These are phyloP conservation scores for Teunomyces pallodes DNA, from an alignment of 805 yeast species.

Conservation along the genomic window DNA sequence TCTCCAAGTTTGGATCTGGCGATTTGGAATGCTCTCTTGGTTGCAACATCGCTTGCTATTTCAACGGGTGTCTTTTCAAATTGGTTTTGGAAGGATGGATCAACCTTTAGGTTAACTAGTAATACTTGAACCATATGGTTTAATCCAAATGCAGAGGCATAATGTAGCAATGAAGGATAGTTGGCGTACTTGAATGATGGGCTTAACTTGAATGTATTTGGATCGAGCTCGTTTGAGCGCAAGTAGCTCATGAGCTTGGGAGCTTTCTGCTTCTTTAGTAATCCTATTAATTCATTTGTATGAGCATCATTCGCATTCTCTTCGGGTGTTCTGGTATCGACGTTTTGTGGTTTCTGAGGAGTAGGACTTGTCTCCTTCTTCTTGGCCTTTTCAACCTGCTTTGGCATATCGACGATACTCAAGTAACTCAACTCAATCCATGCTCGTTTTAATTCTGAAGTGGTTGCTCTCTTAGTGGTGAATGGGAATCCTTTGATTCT, in stretches of 20 bases:
- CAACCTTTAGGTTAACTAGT: conserved; percentile 62
- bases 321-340: conserved; percentile 24
- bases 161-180: conserved; percentile 77
- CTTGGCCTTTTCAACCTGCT: conserved; percentile 29
- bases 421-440: conserved; percentile 78
- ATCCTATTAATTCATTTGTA: conserved; percentile 54
- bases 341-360: conserved; percentile 4
- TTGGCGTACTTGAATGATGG: conserved; percentile 53
- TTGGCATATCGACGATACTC: conserved; percentile 53
- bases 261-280: conserved; percentile 71
- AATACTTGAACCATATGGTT: conserved; percentile 66
- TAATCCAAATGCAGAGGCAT: conserved; percentile 66
- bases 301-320: conserved; percentile 42
- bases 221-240: conserved; percentile 52
- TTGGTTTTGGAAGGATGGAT: conserved; percentile 57
- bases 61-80: conserved; percentile 70
- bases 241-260: conserved; percentile 68
- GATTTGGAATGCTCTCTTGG: conserved; percentile 60
- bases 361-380: conserved; percentile 9
- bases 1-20: conserved; percentile 72
- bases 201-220: conserved; percentile 46
- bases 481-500: conserved; percentile 78
- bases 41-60: conserved; percentile 46
- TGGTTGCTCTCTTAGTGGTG: conserved; percentile 84
- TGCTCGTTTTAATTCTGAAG: conserved; percentile 72